Evolutionary conservation across 2,329 filamentous ascomycete genomes (phyloP).

Genomic region (Colletotrichum coccodes): DNA sequence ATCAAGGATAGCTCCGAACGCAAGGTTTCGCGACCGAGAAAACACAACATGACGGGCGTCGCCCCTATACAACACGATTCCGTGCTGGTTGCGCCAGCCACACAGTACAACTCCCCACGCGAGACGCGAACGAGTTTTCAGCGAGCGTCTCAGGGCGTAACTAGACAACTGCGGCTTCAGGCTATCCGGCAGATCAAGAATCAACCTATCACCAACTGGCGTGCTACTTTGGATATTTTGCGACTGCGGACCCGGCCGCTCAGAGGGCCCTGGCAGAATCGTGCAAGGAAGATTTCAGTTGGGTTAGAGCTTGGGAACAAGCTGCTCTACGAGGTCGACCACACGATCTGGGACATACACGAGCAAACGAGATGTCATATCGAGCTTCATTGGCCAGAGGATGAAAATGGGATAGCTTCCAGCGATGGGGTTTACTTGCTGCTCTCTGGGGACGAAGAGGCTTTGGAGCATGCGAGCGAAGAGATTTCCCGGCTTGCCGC

Average conservation of each 20-base stretch:
- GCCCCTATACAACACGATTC: constrained; percentile 31
- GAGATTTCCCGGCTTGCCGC: constrained; percentile 16
- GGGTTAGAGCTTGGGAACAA: constrained; percentile 24
- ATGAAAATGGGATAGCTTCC: background rate
- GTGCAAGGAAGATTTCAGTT: constrained; percentile 39
- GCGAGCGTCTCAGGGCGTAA: constrained; percentile 38
- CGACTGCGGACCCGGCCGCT: constrained; percentile 46
- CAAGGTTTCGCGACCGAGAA: background rate
- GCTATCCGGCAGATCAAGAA: constrained; percentile 43
- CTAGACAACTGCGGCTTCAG: constrained; percentile 49
- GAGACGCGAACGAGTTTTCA: constrained; percentile 33
- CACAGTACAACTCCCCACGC: constrained; percentile 32
- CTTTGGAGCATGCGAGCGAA: constrained; percentile 15
- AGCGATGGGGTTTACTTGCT: background rate
- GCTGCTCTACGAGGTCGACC: constrained; percentile 34
- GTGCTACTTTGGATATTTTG: constrained; percentile 49
- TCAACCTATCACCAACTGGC: constrained; percentile 50
- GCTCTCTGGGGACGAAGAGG: constrained; percentile 28
- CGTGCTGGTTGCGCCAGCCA: constrained; percentile 40
- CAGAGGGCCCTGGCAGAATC: constrained; percentile 30
- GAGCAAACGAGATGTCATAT: constrained; percentile 38
- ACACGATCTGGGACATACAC: constrained; percentile 42
- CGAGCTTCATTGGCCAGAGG: constrained; percentile 29
- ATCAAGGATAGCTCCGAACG: background rate
- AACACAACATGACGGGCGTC: background rate